Percentiles rank a stretch among this genome's conserved stretches.
phyloP scores from a whole-genome alignment of 2,329 filamentous ascomycete genomes.

The Aspergillus ochraceoroseus region DNA sequence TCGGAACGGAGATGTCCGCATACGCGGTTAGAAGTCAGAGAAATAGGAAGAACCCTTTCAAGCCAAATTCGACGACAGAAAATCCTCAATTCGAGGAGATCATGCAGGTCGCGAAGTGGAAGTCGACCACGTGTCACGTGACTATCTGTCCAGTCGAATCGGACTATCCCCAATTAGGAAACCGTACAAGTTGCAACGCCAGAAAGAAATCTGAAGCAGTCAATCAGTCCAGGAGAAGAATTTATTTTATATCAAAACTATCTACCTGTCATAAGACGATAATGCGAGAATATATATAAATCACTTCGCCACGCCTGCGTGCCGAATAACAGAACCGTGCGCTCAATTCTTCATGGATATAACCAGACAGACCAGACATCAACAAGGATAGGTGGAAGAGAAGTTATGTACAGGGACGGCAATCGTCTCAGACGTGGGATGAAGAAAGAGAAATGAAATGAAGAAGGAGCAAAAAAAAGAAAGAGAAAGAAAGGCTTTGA shows the following conservation, averaged over 20 bases:
- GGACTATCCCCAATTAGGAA: no score
- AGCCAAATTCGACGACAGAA: background rate
- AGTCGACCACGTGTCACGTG: no score
- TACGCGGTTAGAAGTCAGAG: conserved; percentile 23
- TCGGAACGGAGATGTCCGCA: conserved; percentile 27
- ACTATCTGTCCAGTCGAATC: no score
- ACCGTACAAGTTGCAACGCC: no score
- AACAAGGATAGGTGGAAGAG: conserved; percentile 11
- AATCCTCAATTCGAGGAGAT: background rate
- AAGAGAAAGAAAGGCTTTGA: conserved; percentile 6
- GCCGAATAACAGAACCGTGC: conserved; percentile 19
- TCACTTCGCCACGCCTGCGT: conserved; percentile 25
- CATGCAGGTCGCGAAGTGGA: no score
- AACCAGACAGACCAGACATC: conserved; percentile 18
- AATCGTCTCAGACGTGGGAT: conserved; percentile 6
- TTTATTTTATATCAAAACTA: background rate
- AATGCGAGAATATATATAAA: conserved; percentile 4
- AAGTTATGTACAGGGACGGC: conserved; percentile 29
- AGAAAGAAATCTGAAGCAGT: no score
- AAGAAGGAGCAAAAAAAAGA: conserved; percentile 5
- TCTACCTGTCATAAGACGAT: no score
- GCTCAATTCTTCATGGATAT: conserved; percentile 15
- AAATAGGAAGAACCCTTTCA: background rate
- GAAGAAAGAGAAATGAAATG: no score
- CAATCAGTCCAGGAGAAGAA: no score